Evolutionary conservation across 306 rosid species (phyloP), one percentile per base, ranked within the genome.

Genomic region (Delonix regia): DNA sequence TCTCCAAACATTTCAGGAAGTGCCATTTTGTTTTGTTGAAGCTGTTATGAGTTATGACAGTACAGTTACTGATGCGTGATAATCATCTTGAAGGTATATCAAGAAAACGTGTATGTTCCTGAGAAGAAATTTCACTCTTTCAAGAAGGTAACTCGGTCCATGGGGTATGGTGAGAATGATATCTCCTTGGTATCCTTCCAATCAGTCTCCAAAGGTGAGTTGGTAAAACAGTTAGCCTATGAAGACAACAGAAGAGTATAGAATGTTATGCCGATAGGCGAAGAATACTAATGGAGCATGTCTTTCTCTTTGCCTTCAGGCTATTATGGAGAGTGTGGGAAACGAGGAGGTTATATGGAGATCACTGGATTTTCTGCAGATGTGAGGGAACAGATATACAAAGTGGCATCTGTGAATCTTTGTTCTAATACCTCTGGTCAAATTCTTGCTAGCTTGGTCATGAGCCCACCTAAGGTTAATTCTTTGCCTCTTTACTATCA

Each of bases 261-360:
- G 16, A 59, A 45, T 57, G 61, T 44, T 28, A 12, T 68, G 41
- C 69, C 21, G 18, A 36, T 61, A 14, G 27, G 33, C 8, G 41
- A 61, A 73, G 48, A 56, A 42, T 30, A 47, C 71, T 75, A 19
- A 70, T 65, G 34, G 39, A 55, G 69, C 33, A 51, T 13, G 18
- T 52, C 11, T 77, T 74, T 81, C 33, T 64, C 51, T 25, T 49
- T 83, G 79, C 55, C 15, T 79, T 62, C 82, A 94, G 98, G 97
- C 68, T 92, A 86, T 80, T 38, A 94, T 44, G 97, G 98, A 34
- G 98, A 94, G 86, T 94, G 98, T 76, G 97, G 98, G 53, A 94
- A 90, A 74, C 85, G 97, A 81, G 98, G 98, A 76, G 98, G 98
- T 45, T 94, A 94, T 80, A 94, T 92, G 98, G 97, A 92, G 82